Evolutionary conservation across 768 basidiomycete species (phyloP).

Genomic region (Phylloporus arenicola): DNA sequence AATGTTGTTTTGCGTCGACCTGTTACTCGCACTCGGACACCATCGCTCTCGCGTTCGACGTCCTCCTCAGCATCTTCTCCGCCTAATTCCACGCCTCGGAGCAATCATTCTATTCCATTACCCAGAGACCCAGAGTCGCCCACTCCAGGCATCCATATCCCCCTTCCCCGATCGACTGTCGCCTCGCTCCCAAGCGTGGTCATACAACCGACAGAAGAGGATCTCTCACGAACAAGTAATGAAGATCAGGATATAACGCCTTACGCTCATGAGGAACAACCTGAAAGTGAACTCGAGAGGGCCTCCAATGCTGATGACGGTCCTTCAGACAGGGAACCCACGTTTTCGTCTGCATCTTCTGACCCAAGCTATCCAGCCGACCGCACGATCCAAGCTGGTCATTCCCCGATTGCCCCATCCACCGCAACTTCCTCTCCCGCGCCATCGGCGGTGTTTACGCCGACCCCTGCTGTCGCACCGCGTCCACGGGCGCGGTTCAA

Average conservation of each 20-base stretch:
- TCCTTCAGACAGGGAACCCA: slow-evolving; percentile 45
- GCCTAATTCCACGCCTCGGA: slow-evolving; percentile 59
- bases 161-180: slow-evolving; percentile 47
- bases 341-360: slow-evolving; percentile 66
- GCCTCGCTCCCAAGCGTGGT: slow-evolving; percentile 21
- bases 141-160: slow-evolving; percentile 39
- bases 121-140: slow-evolving; percentile 44
- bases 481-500: slow-evolving; percentile 59
- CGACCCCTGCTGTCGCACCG: slow-evolving; percentile 63
- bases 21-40: slow-evolving; percentile 51
- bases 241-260: slow-evolving; percentile 10
- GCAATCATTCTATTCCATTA: slow-evolving; percentile 41
- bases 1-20: slow-evolving; percentile 57
- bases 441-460: slow-evolving; percentile 55
- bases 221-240: slow-evolving; percentile 9
- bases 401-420: slow-evolving; percentile 35
- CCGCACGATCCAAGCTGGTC: slow-evolving; percentile 23
- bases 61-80: slow-evolving; percentile 51
- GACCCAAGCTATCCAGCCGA: slow-evolving; percentile 29
- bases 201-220: slow-evolving; percentile 20
- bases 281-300: slow-evolving; percentile 21
- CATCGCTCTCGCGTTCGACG: slow-evolving; percentile 59
- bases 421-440: slow-evolving; percentile 51
- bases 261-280: slow-evolving; percentile 2
- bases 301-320: slow-evolving; percentile 20